A percentile compares a stretch with the other conserved stretches of the same genome.
phyloP scores from a whole-genome alignment of 2,329 filamentous ascomycete species.

The Monosporascus ibericus region DNA sequence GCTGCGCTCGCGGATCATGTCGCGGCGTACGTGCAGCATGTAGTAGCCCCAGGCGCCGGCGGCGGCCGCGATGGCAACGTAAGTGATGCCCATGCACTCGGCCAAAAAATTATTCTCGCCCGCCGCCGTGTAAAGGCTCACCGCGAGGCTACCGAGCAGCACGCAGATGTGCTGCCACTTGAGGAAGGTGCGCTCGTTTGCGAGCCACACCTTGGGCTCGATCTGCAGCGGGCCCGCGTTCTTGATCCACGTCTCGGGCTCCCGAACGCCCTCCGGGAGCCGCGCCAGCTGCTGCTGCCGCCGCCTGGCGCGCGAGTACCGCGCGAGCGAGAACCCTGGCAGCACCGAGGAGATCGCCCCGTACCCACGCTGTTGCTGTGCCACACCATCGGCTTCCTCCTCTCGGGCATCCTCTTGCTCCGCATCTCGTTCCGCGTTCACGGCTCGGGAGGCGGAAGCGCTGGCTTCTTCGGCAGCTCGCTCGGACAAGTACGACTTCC shows the following conservation, averaged over 20 bases:
- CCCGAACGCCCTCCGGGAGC: constrained; percentile 80
- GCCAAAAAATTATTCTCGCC: constrained; percentile 67
- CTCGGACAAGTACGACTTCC: constrained; percentile 58
- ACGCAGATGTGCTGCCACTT: constrained; percentile 98
- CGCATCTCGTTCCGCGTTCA: constrained; percentile 12
- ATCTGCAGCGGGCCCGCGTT: constrained; percentile 87
- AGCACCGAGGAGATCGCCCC: constrained; percentile 65
- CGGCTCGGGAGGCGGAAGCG: constrained; percentile 17
- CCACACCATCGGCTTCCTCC: constrained; percentile 18
- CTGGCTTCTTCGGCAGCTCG: constrained; percentile 42
- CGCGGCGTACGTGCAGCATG: constrained; percentile 69
- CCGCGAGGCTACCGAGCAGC: constrained; percentile 73
- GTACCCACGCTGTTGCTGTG: constrained; percentile 32
- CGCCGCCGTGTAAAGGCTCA: constrained; percentile 85
- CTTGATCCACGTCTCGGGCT: constrained; percentile 87
- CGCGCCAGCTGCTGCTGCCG: constrained; percentile 40
- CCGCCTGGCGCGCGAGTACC: constrained; percentile 58
- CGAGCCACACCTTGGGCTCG: constrained; percentile 97
- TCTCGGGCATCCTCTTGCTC: constrained; percentile 17
- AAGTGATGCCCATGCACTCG: constrained; percentile 72
- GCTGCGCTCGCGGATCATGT: constrained; percentile 77
- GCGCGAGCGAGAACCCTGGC: constrained; percentile 74
- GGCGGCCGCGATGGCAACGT: constrained; percentile 76
- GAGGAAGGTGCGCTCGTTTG: constrained; percentile 95
- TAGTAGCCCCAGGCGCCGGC: constrained; percentile 82